Percentiles rank a stretch among this genome's conserved stretches.
Evolutionary conservation across 371 early-diverging fungal species (phyloP).

Genomic region (Circinella minor): DNA sequence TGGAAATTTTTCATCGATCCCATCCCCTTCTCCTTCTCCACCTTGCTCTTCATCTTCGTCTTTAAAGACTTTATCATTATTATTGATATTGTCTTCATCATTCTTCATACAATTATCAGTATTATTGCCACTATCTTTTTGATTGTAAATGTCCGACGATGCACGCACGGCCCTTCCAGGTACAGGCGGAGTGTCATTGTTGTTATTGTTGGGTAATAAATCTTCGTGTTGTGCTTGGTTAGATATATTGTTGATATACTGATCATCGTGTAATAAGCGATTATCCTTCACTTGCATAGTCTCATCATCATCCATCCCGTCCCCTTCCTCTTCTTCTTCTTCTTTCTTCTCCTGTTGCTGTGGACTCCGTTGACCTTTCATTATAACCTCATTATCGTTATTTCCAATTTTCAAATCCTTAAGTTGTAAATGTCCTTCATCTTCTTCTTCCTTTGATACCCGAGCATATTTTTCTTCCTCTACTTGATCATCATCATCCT

Average conservation of each 20-base stretch:
- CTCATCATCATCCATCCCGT: conserved; percentile 9
- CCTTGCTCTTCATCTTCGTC: no score
- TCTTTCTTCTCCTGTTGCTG: no score
- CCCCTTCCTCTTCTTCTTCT: not conserved
- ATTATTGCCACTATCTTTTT: not conserved
- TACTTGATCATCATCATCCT: conserved; percentile 3
- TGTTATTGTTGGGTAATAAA: not conserved
- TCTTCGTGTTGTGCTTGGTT: conserved; percentile 15
- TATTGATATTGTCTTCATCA: not conserved
- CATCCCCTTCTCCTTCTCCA: not conserved
- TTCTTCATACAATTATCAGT: not conserved
- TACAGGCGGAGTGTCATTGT: conserved; percentile 7
- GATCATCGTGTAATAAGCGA: conserved; percentile 25
- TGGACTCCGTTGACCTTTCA: not conserved
- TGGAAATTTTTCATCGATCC: conserved; percentile 22
- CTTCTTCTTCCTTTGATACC: not conserved
- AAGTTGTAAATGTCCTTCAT: conserved; percentile 1
- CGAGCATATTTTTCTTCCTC: not conserved
- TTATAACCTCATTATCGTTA: not conserved
- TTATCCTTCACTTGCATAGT: conserved; percentile 16
- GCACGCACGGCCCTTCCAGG: conserved; percentile 4
- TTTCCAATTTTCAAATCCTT: not conserved
- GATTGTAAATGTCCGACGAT: not conserved
- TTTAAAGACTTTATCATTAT: not conserved
- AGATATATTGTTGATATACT: conserved; percentile 37